Conservation (phyloP, 2,329 filamentous ascomycete genomes). For the Aspergillus sp. region DNA sequence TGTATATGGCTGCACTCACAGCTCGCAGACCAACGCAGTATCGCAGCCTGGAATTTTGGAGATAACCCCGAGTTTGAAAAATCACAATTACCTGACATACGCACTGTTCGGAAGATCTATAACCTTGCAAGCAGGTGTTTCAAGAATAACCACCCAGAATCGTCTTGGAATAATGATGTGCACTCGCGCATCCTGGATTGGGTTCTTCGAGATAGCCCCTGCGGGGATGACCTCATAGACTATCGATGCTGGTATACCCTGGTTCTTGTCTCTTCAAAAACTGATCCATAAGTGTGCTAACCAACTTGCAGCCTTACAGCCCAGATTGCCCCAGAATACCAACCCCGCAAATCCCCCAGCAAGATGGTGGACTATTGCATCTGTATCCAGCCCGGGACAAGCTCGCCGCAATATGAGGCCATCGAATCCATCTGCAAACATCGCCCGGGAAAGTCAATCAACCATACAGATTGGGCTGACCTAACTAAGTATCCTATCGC, state of each 20-base stretch:
- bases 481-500: too few species aligned
- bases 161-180: conserved; percentile 8
- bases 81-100: background rate
- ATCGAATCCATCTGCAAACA: background rate
- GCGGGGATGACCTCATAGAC: conserved; percentile 5
- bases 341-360: background rate
- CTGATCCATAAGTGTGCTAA: background rate
- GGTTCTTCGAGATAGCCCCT: conserved; percentile 1
- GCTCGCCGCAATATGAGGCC: background rate
- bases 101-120: background rate
- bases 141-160: conserved; percentile 4
- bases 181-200: conserved; percentile 5
- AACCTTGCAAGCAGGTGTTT: background rate
- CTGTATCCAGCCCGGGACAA: background rate
- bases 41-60: conserved; percentile 5
- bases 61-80: background rate
- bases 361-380: background rate
- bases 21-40: conserved; percentile 1
- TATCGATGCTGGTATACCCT: conserved; percentile 7
- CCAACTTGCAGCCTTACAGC: background rate
- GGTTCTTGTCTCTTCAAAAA: background rate
- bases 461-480: too few species aligned
- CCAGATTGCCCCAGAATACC: background rate
- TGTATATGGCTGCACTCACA: background rate
- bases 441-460: too few species aligned